These are phyloP conservation scores for Lecanoromycetidae sp. DNA, from an alignment of 2,329 filamentous ascomycete genomes.

Conservation along the genomic window DNA sequence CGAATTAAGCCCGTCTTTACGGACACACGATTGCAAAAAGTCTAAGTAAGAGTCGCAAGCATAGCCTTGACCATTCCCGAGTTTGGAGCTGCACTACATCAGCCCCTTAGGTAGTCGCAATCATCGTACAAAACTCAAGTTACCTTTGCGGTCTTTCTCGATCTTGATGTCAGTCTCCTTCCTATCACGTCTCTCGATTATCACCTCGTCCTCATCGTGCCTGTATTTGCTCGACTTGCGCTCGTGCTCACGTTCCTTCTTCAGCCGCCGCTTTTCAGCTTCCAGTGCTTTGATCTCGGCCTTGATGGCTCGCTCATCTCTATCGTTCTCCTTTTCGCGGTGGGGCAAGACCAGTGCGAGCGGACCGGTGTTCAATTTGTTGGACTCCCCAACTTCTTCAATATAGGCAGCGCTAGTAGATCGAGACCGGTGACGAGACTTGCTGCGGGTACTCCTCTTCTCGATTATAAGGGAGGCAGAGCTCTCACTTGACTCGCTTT, in stretches of 20 bases:
- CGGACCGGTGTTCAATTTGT: constrained; percentile 33
- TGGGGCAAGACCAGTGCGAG: constrained; percentile 40
- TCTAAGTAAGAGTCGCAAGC: constrained; percentile 56
- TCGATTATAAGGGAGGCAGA: constrained; percentile 11
- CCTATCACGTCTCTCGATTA: constrained; percentile 31
- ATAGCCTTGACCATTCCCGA: constrained; percentile 55
- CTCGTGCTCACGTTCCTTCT: constrained; percentile 43
- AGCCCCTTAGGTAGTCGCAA: constrained; percentile 14
- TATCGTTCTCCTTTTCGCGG: constrained; percentile 24
- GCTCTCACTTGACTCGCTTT: constrained; percentile 8
- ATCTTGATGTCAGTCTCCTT: constrained; percentile 47
- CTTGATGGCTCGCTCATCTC: constrained; percentile 36
- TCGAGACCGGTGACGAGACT: constrained; percentile 14
- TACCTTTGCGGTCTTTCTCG: constrained; percentile 91
- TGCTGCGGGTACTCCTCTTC: constrained; percentile 6
- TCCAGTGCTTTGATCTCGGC: constrained; percentile 62
- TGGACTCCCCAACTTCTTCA: constrained; percentile 35
- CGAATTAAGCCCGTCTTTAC: no score
- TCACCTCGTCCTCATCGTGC: constrained; percentile 21
- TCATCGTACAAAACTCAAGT: constrained; percentile 43
- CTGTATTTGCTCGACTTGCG: constrained; percentile 24
- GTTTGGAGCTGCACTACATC: constrained; percentile 43
- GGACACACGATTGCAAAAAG: neutral
- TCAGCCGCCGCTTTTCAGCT: constrained; percentile 47
- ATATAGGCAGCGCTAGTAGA: constrained; percentile 23